Evolutionary conservation across 1,139 yeast genomes (phyloP).

Genomic region (Protomyces gravidus): DNA sequence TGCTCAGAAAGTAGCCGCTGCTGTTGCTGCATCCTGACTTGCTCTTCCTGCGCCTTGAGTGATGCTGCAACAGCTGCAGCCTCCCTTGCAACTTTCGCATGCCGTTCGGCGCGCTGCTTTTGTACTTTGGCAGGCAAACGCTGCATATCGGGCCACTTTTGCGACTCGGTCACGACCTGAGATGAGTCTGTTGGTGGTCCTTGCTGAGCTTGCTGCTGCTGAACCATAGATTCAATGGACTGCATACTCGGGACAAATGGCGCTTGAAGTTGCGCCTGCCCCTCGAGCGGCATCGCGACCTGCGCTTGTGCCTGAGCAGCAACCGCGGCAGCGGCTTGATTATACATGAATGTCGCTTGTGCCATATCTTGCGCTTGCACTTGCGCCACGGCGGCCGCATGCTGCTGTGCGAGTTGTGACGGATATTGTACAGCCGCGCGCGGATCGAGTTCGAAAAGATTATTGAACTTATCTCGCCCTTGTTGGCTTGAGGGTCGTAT

Average conservation of each 20-base stretch:
- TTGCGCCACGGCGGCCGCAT: not conserved
- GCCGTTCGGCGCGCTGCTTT: not conserved
- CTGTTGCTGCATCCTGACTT: not conserved
- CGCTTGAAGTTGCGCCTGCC: not conserved
- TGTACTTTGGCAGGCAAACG: not conserved
- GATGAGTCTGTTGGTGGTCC: no score
- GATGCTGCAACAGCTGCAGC: not conserved
- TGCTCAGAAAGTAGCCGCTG: no score
- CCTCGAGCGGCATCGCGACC: not conserved
- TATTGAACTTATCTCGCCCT: no score
- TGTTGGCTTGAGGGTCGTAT: no score
- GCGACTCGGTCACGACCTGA: no score
- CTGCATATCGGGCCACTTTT: no score
- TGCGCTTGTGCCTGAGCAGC: not conserved
- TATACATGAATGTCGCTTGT: not conserved
- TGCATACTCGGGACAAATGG: not conserved
- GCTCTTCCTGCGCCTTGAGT: not conserved
- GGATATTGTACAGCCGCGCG: not conserved
- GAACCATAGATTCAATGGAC: not conserved
- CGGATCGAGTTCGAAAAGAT: not conserved
- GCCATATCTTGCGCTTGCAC: not conserved
- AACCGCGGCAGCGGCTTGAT: not conserved
- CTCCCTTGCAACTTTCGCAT: not conserved
- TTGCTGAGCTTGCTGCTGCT: not conserved
- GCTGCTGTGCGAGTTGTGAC: not conserved